Conservation (phyloP, 192 early-diverging fungal genomes). For the Linnemannia hyalina region DNA sequence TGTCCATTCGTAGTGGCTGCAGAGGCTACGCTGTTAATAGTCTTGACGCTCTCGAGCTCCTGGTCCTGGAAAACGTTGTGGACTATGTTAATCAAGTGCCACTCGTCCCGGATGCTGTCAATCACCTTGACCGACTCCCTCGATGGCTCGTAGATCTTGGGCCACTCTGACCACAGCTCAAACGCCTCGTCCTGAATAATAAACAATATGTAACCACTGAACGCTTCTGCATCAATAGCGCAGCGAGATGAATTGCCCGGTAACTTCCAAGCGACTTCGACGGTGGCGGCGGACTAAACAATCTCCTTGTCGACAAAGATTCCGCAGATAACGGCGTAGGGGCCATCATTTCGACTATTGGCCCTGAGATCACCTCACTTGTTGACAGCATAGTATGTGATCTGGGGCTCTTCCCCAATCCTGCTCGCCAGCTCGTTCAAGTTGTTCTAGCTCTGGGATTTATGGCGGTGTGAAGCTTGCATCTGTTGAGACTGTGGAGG, state of each 20-base stretch:
- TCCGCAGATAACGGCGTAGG: constrained; percentile 98
- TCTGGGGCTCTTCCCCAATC: constrained; percentile 73
- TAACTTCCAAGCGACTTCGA: constrained; percentile 95
- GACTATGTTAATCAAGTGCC: constrained; percentile 95
- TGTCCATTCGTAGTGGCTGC: neutral
- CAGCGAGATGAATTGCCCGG: neutral
- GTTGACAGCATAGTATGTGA: constrained; percentile 96
- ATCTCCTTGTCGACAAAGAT: constrained; percentile 98
- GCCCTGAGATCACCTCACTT: constrained; percentile 87
- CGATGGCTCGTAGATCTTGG: constrained; percentile 71
- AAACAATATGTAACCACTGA: neutral
- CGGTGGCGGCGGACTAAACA: constrained; percentile 90
- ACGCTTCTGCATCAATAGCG: neutral
- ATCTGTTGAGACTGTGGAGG: too few species aligned
- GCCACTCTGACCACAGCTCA: constrained; percentile 94
- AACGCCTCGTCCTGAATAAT: constrained; percentile 86
- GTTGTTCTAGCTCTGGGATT: too few species aligned
- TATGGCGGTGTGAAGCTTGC: too few species aligned
- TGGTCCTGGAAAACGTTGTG: constrained; percentile 91
- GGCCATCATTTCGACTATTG: constrained; percentile 86
- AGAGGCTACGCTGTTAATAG: neutral
- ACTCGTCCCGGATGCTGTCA: constrained; percentile 72
- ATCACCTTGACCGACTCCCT: constrained; percentile 70
- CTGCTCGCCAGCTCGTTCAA: constrained; percentile 79
- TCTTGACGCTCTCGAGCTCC: constrained; percentile 63